Evolutionary conservation across 139 green algal species (phyloP).

Genomic region (Closterium sp.): DNA sequence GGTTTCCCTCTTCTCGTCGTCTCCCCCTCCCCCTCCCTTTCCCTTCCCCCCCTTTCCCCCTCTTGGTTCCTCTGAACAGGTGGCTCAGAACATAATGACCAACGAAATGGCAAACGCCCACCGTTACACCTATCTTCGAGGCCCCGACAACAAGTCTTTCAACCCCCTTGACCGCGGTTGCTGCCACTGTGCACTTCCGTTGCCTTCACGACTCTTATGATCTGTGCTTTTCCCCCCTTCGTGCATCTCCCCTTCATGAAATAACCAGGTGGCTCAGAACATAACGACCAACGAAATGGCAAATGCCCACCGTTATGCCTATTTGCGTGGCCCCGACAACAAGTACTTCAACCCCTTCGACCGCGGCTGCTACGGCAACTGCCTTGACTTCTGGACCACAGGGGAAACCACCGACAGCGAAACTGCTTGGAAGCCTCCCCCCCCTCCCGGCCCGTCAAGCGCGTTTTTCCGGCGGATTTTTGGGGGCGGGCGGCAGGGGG

Average conservation of each 20-base stretch:
- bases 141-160: slow-evolving; percentile 62
- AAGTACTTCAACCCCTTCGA: slow-evolving; percentile 89
- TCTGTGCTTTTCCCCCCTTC: too few species aligned
- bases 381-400: slow-evolving; percentile 51
- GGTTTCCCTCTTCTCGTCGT: slow-evolving; percentile 57
- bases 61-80: slow-evolving; percentile 15
- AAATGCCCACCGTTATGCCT: slow-evolving; percentile 78
- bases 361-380: slow-evolving; percentile 69
- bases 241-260: not conserved
- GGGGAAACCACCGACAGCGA: slow-evolving; percentile 28
- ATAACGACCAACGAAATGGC: slow-evolving; percentile 97
- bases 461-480: not conserved
- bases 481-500: not conserved
- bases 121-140: slow-evolving; percentile 72
- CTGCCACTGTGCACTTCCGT: slow-evolving; percentile 57
- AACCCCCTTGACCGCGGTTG: slow-evolving; percentile 88
- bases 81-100: slow-evolving; percentile 89
- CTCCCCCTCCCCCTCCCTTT: too few species aligned
- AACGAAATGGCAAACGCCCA: slow-evolving; percentile 94
- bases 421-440: slow-evolving; percentile 14
- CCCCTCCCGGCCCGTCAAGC: not conserved
- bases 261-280: slow-evolving; percentile 78
- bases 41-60: too few species aligned
- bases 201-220: too few species aligned
- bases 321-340: slow-evolving; percentile 67